Conservation (phyloP, 2,329 filamentous ascomycete genomes). For the Capronia americana region DNA sequence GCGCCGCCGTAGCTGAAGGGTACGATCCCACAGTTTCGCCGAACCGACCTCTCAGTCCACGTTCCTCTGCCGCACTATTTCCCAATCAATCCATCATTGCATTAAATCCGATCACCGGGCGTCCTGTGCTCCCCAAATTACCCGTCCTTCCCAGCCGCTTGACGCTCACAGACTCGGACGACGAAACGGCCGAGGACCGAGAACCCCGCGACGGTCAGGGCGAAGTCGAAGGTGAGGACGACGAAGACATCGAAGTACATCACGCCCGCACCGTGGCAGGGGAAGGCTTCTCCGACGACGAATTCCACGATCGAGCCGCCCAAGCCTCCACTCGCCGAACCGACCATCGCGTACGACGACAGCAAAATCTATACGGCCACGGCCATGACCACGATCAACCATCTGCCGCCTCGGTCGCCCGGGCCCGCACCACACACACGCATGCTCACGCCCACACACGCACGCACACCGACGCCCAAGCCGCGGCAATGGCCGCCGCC, state of each 20-base stretch:
- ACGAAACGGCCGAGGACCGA: constrained; percentile 35
- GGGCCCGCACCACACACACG: neutral
- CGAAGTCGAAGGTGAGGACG: constrained; percentile 28
- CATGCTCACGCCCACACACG: neutral
- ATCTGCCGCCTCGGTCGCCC: neutral
- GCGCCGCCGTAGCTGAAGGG: constrained; percentile 17
- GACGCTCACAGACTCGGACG: constrained; percentile 49
- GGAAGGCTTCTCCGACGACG: constrained; percentile 5
- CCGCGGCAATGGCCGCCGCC: constrained; percentile 40
- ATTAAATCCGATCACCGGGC: constrained; percentile 37
- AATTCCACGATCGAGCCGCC: constrained; percentile 2
- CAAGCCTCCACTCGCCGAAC: constrained; percentile 10
- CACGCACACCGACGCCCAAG: constrained; percentile 31
- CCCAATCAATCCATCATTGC: constrained; percentile 38
- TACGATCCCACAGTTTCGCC: constrained; percentile 38
- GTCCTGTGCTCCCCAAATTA: constrained; percentile 42
- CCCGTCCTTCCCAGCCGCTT: constrained; percentile 49
- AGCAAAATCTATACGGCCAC: constrained; percentile 23
- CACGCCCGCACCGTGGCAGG: neutral
- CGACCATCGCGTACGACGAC: neutral
- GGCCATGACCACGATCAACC: neutral
- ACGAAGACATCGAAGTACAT: constrained; percentile 9
- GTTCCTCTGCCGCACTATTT: constrained; percentile 32
- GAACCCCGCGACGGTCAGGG: constrained; percentile 55
- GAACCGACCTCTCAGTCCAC: constrained; percentile 33